Evolutionary conservation across 73 alveolate species (phyloP), one percentile per base, ranked within the genome.

Genomic region (Paramecium sexaurelia): DNA sequence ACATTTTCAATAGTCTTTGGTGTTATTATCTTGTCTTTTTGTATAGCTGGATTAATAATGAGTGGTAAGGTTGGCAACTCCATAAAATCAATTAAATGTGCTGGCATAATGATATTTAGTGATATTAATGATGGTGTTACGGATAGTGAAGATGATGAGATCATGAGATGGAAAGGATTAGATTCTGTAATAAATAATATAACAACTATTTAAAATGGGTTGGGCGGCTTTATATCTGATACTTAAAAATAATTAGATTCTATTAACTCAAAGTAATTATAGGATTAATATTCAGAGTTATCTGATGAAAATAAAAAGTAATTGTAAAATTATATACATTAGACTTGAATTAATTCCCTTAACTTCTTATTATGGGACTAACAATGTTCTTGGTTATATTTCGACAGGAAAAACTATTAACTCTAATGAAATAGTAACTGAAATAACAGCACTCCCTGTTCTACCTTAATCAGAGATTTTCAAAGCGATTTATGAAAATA

Each of bases 81-180:
- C 13, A 7, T 71, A 13, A 71, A 36, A 71, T 35, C 35, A 3
- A 27, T 71, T 4, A 71, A 20, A 71, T 71, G 86, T 37, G 32
- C 86, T 33, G 86, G 86, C 32, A 32, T 35, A 0, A 71, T 33
- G 86, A 35, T 71, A 1, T 71, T 71, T 71, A 20, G 20, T 35
- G 86, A 71, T 71, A 71, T 71, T 11, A 71, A 71, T 71, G 33
- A 35, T 33, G 86, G 86, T 33, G 56, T 33, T 8, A 33, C 33
- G 3, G 86, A 33, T 37, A 71, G 86, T 35, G 56, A 22, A 0
- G 86, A 71, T 33, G 37, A 4, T 2, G 32, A 71, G 32, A 71
- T 71, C 1, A 33, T 3, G 15, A 71, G 26, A 71, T 71, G 86
- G 86, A 33, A 32, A 36, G 86, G 86, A 71, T 71, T 71, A n/a